Evolutionary conservation across 2,329 filamentous ascomycete genomes (phyloP), one percentile per base, ranked within the genome.

Genomic region (Ilyonectria sp.): DNA sequence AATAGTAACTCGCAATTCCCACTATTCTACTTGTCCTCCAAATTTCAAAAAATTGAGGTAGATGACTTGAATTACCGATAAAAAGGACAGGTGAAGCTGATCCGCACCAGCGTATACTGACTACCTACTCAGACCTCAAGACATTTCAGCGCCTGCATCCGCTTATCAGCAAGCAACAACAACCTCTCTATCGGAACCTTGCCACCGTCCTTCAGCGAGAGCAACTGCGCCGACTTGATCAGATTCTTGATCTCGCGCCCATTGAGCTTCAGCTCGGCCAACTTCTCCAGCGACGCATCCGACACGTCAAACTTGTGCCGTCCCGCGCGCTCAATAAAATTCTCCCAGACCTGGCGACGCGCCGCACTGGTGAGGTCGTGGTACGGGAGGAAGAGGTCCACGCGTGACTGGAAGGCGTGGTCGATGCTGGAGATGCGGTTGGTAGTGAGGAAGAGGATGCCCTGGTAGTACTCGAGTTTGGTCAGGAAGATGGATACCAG

Each of bases 181-280:
- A 82, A 59, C 6, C 71, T 73, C 4, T 79, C 75, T 37, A 72
- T 74, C 4, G 75, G 70, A 1, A 81, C 70, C 62, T 75, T 76
- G 4, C 74, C 72, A 2, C 75, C 73, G 26, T 65, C 72, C 71
- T 78, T 79, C 26, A 79, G 43, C 1, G 71, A 73, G 11, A 84
- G 78, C 7, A 84, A 56, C 65, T 80, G 78, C 0, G 79, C 78
- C 7, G 78, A 79, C 73, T 83, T 83, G 69, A 83, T 72, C n/a
- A 82, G 55, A 44, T 85, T 86, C 75, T 86, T 86, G 58, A 86
- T 86, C 78, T 86, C 83, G 4, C 84, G 77, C 0, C 85, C 84
- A 57, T 86, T 86, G 19, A 86, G 78, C 17, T 78, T 71, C 59
- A 85, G 74, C 49, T 75, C 60, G 0, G 83, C 75, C 31, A 86